phyloP scores from a whole-genome alignment of 2,329 filamentous ascomycete species.

The Knufia petricola region DNA sequence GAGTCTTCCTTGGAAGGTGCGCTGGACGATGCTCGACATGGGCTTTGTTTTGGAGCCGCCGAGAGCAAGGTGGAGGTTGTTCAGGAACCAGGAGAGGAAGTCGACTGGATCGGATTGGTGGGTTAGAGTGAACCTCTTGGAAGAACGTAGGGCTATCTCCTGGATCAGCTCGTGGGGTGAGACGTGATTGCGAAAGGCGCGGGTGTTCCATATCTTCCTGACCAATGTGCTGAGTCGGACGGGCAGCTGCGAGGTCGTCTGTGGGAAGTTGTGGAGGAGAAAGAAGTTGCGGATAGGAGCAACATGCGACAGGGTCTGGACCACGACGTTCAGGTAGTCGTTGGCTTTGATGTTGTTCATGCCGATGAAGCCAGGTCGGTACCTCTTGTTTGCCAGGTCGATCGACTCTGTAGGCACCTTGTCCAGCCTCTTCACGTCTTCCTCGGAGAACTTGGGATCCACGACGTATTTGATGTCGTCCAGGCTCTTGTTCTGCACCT shows the following conservation, averaged over 20 bases:
- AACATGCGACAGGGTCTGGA: conserved; percentile 86
- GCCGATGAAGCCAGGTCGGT: conserved; percentile 84
- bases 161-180: conserved; percentile 95
- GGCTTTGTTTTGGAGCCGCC: conserved; percentile 84
- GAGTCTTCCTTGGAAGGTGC: conserved; percentile 84
- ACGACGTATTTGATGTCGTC: conserved; percentile 98
- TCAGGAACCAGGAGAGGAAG: conserved; percentile 94
- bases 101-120: conserved; percentile 91
- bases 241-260: conserved; percentile 64
- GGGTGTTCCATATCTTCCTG: conserved; percentile 95
- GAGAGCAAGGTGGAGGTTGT: conserved; percentile 83
- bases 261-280: conserved; percentile 71
- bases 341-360: conserved; percentile 99
- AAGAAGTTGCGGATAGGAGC: conserved; percentile 83
- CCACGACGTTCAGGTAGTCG: conserved; percentile 93
- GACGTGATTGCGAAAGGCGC: conserved; percentile 92
- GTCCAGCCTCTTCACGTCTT: conserved; percentile 73
- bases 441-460: conserved; percentile 73
- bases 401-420: conserved; percentile 50
- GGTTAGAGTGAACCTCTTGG: conserved; percentile 85
- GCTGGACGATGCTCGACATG: conserved; percentile 75
- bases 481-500: conserved; percentile 85
- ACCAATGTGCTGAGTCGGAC: conserved; percentile 82
- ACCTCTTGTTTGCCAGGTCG: conserved; percentile 74
- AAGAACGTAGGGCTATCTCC: conserved; percentile 81